Evolutionary conservation across 331 rosid genomes (phyloP), one percentile per base, ranked within the genome.

Genomic region (Cydonia oblonga): DNA sequence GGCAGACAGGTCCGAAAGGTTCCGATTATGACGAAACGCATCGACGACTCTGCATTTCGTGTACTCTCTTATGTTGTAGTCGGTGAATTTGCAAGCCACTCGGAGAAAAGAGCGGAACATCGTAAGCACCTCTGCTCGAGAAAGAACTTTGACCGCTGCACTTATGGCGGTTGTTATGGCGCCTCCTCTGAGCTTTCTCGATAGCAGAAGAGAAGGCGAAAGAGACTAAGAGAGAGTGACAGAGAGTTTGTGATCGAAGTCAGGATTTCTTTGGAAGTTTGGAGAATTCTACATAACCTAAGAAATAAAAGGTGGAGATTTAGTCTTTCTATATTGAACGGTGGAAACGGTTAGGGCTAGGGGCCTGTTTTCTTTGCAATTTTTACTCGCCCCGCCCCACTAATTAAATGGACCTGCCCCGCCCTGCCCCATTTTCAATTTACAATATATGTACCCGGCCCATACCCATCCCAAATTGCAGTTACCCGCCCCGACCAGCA

Each of bases 11-110:
- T 75, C 68, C 0, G 60, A 54, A 23, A 75, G 67, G 20, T 5
- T 66, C 5, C 1, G 60, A 7, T 75, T 66, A 2, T 75, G 52
- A 11, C 22, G 68, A 9, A 75, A 75, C 15, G 61, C 49, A 25
- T 75, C 68, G 26, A 66, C 25, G 60, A 38, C 25, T 26, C 26
- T 19, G n/a, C 73, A 51, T 11, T 75, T 66, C 10, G 61, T 66
- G 68, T 75, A 75, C 57, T 75, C 61, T 7, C 73, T 67, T 46
- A 75, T 33, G 67, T 66, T 66, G 68, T 75, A 75, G 68, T 75
- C 68, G 0, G 60, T 20, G 73, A 75, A 75, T 1, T 57, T 56
- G 0, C 35, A 20, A 25, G 79, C 73, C n/a, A 54, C 65, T 2
- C 73, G 52, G 5, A 75, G 46, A 3, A 56, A 58, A 12, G 38